These are phyloP conservation scores for Mortierella sp. DNA, from an alignment of 371 early-diverging fungal genomes.

Conservation along the genomic window DNA sequence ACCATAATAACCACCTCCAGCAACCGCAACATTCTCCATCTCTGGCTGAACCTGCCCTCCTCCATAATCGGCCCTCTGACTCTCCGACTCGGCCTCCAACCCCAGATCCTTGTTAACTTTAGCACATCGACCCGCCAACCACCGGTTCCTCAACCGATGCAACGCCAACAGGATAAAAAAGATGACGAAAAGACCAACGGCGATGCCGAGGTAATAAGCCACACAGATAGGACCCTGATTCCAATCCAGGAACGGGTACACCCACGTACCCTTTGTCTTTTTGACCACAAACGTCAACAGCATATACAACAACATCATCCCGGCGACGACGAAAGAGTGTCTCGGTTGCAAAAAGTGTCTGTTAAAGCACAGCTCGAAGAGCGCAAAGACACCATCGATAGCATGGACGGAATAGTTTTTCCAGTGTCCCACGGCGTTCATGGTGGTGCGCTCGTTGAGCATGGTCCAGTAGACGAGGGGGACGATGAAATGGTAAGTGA, in stretches of 20 bases:
- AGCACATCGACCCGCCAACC: conserved; percentile 21
- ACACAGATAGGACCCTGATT: conserved; percentile 61
- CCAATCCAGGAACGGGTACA: conserved; percentile 70
- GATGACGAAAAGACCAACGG: conserved; percentile 54
- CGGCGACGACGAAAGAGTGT: conserved; percentile 58
- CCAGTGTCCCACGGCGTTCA: conserved; percentile 47
- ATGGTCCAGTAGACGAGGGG: conserved; percentile 71
- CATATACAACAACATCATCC: conserved; percentile 65
- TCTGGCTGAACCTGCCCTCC: not conserved
- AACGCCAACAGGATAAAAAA: conserved; percentile 62
- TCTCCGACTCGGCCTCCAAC: conserved; percentile 19
- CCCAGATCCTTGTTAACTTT: conserved; percentile 26
- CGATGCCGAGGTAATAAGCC: conserved; percentile 62
- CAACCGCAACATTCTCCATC: not conserved
- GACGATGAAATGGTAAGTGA: conserved; percentile 60
- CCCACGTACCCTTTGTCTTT: conserved; percentile 63
- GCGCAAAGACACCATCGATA: conserved; percentile 64
- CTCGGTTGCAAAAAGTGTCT: conserved; percentile 61
- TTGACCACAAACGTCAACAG: conserved; percentile 64
- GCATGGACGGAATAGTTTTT: conserved; percentile 66
- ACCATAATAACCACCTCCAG: not conserved
- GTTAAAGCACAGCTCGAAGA: conserved; percentile 67
- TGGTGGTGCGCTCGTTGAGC: conserved; percentile 11
- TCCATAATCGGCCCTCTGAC: not conserved
- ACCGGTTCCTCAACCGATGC: conserved; percentile 58